Conservation (phyloP, 177 flowering plant genomes). For the Vitis hybrid region DNA sequence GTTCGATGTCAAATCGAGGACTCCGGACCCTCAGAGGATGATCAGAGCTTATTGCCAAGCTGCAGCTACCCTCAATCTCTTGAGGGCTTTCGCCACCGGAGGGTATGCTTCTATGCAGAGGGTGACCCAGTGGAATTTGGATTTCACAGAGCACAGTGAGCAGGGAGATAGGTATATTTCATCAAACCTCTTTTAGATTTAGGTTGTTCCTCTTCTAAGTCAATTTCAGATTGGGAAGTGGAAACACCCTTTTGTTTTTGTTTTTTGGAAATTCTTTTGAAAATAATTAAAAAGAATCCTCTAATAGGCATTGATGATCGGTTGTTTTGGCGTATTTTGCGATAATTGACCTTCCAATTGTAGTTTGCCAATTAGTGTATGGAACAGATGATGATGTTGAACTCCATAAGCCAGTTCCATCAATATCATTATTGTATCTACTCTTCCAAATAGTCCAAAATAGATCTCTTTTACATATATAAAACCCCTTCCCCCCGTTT, state of each 20-base stretch:
- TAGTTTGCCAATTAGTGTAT: no score
- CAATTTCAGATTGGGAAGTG: not conserved
- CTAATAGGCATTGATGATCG: no score
- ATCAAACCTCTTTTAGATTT: not conserved
- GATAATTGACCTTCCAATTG: no score
- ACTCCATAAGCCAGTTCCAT: no score
- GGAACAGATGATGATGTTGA: no score
- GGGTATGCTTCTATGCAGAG: conserved; percentile 97
- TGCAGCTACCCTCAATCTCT: conserved; percentile 77
- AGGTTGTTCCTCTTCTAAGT: not conserved
- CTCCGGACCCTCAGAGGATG: conserved; percentile 86
- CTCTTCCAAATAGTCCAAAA: no score
- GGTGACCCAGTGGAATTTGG: conserved; percentile 91
- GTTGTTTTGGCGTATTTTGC: no score
- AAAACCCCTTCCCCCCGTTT: no score
- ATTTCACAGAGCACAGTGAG: conserved; percentile 83
- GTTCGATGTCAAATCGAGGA: conserved; percentile 67
- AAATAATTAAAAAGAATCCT: no score
- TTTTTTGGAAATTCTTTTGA: not conserved
- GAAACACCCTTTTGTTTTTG: not conserved
- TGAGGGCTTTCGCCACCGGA: conserved; percentile 91
- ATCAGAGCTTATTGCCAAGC: conserved; percentile 84
- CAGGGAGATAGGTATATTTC: conserved; percentile 75
- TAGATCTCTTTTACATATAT: no score
- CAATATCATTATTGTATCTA: no score